Percentiles rank a stretch among this genome's conserved stretches.
Evolutionary conservation across 73 alveolate genomes (phyloP).

Genomic region (Paramecium sexaurelia): DNA sequence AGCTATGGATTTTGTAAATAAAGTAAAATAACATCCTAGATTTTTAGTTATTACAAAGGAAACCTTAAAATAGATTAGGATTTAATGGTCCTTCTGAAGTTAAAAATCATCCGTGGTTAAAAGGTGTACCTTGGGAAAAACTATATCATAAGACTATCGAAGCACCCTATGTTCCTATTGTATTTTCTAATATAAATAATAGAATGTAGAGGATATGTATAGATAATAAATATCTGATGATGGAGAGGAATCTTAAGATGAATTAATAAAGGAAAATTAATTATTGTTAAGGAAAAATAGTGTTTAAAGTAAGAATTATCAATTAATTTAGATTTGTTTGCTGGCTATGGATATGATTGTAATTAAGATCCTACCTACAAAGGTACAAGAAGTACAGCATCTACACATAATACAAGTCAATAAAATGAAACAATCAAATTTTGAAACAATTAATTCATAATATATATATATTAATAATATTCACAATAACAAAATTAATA

Average conservation of each 20-base stretch:
- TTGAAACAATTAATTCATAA: background rate
- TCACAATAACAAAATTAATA: background rate
- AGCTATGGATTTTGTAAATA: slow-evolving; percentile 93
- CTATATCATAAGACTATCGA: slow-evolving; percentile 81
- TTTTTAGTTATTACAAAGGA: slow-evolving; percentile 79
- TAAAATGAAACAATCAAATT: slow-evolving; percentile 27
- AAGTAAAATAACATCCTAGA: slow-evolving; percentile 40
- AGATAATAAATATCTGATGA: slow-evolving; percentile 54
- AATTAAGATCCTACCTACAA: background rate
- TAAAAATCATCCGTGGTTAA: slow-evolving; percentile 88
- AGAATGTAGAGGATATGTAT: slow-evolving; percentile 65
- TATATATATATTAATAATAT: background rate
- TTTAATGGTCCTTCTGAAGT: slow-evolving; percentile 87
- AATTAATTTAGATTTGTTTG: slow-evolving; percentile 43
- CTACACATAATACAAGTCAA: slow-evolving; percentile 48
- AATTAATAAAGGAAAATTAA: slow-evolving; percentile 43
- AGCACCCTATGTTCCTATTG: slow-evolving; percentile 79
- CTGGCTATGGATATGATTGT: slow-evolving; percentile 66
- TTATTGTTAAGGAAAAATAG: slow-evolving; percentile 31
- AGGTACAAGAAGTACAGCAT: slow-evolving; percentile 45
- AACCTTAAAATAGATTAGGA: slow-evolving; percentile 89
- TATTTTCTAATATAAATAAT: background rate
- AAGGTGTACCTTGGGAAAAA: slow-evolving; percentile 86
- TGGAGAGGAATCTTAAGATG: slow-evolving; percentile 63
- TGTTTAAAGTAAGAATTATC: slow-evolving; percentile 58